Percentiles rank a stretch among this genome's conserved stretches.
phyloP scores from a whole-genome alignment of 2,329 filamentous ascomycete genomes.

The Sarocladiaceae sp. region DNA sequence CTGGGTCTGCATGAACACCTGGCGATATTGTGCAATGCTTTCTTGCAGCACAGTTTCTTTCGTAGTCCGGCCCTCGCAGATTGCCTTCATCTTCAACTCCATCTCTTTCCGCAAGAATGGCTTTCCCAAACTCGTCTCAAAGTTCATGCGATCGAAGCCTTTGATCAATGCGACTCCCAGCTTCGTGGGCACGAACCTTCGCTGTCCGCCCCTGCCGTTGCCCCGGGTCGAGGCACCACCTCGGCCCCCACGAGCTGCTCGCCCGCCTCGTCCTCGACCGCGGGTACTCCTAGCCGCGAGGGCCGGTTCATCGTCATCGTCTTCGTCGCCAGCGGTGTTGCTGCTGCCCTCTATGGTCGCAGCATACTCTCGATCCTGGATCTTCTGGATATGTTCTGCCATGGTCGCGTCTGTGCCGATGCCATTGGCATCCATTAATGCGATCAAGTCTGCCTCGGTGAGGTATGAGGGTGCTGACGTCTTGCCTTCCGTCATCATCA shows the following conservation, averaged over 20 bases:
- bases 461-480: conserved; percentile 81
- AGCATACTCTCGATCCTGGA: conserved; percentile 86
- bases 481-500: conserved; percentile 85
- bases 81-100: conserved; percentile 95
- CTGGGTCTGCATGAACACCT: conserved; percentile 78
- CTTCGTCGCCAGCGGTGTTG: conserved; percentile 31
- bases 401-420: conserved; percentile 98
- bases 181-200: conserved; percentile 82
- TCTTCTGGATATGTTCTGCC: conserved; percentile 97
- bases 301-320: conserved; percentile 30
- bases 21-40: conserved; percentile 80
- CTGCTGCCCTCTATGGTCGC: conserved; percentile 52
- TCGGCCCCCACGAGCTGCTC: conserved; percentile 35
- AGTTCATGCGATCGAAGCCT: conserved; percentile 91
- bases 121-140: conserved; percentile 89
- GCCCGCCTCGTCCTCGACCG: conserved; percentile 44
- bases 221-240: conserved; percentile 26
- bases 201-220: conserved; percentile 56
- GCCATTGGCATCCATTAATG: conserved; percentile 96
- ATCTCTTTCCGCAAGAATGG: conserved; percentile 97
- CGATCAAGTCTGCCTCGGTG: conserved; percentile 92
- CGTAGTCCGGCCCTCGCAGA: conserved; percentile 81
- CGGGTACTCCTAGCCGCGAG: conserved; percentile 40
- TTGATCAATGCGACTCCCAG: conserved; percentile 88
- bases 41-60: conserved; percentile 73